A percentile compares a stretch with the other conserved stretches of the same genome.
These are phyloP conservation scores for Meira miltonrushii DNA, from an alignment of 1,284 basidiomycete genomes.

Conservation along the genomic window DNA sequence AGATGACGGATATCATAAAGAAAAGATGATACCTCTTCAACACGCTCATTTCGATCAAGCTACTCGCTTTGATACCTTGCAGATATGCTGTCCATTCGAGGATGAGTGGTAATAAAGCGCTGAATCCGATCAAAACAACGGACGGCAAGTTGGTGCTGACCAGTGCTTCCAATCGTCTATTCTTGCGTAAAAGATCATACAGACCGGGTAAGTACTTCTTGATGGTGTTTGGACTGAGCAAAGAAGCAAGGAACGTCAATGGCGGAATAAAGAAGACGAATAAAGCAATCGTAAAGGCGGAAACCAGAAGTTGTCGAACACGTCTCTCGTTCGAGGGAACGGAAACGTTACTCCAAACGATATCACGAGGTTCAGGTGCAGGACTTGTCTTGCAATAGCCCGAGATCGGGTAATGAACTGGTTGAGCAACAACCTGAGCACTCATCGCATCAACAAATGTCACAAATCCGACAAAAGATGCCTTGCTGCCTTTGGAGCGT, in stretches of 20 bases:
- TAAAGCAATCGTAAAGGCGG: conserved; percentile 64
- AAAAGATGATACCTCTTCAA: conserved; percentile 77
- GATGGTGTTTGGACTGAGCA: conserved; percentile 86
- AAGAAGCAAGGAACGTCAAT: conserved; percentile 64
- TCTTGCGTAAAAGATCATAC: conserved; percentile 66
- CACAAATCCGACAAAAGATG: conserved; percentile 82
- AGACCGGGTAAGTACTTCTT: conserved; percentile 83
- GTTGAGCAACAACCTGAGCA: conserved; percentile 78
- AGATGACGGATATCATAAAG: conserved; percentile 86
- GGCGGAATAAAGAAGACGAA: conserved; percentile 55
- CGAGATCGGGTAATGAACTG: conserved; percentile 61
- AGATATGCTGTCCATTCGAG: conserved; percentile 78
- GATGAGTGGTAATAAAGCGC: conserved; percentile 80
- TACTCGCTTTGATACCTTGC: conserved; percentile 81
- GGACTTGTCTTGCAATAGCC: conserved; percentile 34
- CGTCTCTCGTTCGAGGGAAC: conserved; percentile 54
- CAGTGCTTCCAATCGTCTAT: conserved; percentile 72
- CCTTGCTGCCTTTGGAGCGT: conserved; percentile 67
- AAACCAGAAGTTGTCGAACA: conserved; percentile 40
- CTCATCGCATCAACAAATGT: conserved; percentile 91
- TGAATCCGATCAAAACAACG: conserved; percentile 80
- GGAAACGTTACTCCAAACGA: conserved; percentile 86
- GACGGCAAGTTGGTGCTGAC: conserved; percentile 90
- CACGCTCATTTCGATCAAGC: conserved; percentile 86
- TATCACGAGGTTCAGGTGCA: conserved; percentile 91